Conservation (phyloP, 163 green algal genomes). For the Trebouxia gelatinosa region DNA sequence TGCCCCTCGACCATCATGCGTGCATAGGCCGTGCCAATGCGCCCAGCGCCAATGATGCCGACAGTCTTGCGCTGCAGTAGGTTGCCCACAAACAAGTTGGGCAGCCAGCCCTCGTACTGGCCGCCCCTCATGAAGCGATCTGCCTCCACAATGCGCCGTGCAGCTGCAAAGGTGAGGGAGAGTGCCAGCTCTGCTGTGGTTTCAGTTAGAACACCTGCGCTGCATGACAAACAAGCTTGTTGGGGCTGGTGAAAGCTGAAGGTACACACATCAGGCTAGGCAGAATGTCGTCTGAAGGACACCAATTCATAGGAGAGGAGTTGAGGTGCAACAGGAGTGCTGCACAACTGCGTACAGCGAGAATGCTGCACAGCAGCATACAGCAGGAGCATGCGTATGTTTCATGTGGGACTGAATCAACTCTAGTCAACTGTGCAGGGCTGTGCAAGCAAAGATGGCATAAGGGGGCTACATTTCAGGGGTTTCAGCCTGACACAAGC, state of each 20-base stretch:
- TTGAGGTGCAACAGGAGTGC: background rate
- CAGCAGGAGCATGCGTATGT: too few relatives aligned
- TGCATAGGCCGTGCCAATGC: constrained; percentile 95
- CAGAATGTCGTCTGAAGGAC: too few relatives aligned
- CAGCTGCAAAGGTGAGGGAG: constrained; percentile 89
- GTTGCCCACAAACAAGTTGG: constrained; percentile 87
- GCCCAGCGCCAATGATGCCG: constrained; percentile 92
- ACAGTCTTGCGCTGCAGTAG: constrained; percentile 92
- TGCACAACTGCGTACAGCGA: too few relatives aligned
- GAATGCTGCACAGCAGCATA: too few relatives aligned
- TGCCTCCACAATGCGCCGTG: constrained; percentile 87
- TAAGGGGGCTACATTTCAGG: background rate
- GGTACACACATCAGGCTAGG: too few relatives aligned
- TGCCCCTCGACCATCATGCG: constrained; percentile 98
- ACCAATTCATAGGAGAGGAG: too few relatives aligned
- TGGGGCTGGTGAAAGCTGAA: too few relatives aligned
- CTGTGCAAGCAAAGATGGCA: background rate
- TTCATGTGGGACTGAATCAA: background rate
- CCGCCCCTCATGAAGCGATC: constrained; percentile 95
- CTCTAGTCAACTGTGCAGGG: background rate
- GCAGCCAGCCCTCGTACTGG: constrained; percentile 96
- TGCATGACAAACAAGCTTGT: too few relatives aligned
- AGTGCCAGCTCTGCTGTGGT: constrained; percentile 95
- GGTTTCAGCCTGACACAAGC: too few relatives aligned
- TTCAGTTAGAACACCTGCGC: constrained; percentile 91